Percentiles rank a stretch among this genome's conserved stretches.
phyloP scores from a whole-genome alignment of 768 basidiomycete species.

The Psilocybe tampanensis region DNA sequence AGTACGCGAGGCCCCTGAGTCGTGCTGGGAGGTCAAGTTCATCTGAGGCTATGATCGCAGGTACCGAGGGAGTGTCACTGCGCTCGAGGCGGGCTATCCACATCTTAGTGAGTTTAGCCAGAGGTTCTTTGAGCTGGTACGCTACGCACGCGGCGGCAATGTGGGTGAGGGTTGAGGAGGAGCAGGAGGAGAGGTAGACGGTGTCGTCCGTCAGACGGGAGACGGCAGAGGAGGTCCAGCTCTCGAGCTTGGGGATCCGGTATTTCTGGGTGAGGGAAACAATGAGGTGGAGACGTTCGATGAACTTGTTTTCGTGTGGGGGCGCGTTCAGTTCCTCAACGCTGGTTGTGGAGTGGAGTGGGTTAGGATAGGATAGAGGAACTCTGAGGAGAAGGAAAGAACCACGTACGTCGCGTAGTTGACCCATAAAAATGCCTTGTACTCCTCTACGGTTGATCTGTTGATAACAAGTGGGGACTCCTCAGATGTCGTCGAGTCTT shows the following conservation, averaged over 20 bases:
- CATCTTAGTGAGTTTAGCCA: slow-evolving; percentile 23
- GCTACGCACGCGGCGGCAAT: slow-evolving; percentile 28
- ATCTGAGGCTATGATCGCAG: slow-evolving; percentile 41
- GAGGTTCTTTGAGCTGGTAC: slow-evolving; percentile 23
- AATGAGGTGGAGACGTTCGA: slow-evolving; percentile 45
- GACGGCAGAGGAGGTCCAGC: slow-evolving; percentile 46
- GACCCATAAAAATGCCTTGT: slow-evolving; percentile 55
- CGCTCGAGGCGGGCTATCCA: slow-evolving; percentile 34
- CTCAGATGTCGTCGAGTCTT: slow-evolving; percentile 20
- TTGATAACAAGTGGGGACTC: slow-evolving; percentile 46
- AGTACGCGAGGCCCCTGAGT: slow-evolving; percentile 41
- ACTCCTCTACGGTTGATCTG: slow-evolving; percentile 46
- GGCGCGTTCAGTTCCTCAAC: slow-evolving; percentile 45
- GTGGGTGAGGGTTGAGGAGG: slow-evolving; percentile 34
- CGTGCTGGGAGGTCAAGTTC: slow-evolving; percentile 25
- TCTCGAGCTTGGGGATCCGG: slow-evolving; percentile 45
- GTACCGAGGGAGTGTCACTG: slow-evolving; percentile 34
- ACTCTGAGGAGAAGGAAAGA: neutral
- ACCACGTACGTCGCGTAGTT: slow-evolving; percentile 51
- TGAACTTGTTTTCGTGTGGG: slow-evolving; percentile 40
- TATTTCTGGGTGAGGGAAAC: slow-evolving; percentile 52
- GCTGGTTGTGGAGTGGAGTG: slow-evolving; percentile 34
- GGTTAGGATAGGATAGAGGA: neutral
- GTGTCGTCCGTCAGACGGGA: slow-evolving; percentile 23
- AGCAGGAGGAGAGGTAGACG: slow-evolving; percentile 34